These are phyloP conservation scores for Haplosporangium sp. DNA, from an alignment of 371 early-diverging fungal genomes.

Conservation along the genomic window DNA sequence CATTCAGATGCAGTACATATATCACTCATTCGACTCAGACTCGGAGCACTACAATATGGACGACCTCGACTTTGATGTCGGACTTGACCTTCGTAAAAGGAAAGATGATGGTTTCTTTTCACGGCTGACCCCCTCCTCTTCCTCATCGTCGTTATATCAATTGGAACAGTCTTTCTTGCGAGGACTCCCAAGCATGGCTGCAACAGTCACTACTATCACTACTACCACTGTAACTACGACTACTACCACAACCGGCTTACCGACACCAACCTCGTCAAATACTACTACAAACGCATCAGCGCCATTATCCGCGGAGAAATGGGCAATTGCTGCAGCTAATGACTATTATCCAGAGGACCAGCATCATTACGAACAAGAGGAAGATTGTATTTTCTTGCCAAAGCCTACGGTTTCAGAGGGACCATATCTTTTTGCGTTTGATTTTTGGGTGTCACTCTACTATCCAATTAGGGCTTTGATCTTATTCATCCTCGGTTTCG, in stretches of 20 bases:
- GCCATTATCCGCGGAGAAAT: not conserved
- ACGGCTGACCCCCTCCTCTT: constrained; percentile 32
- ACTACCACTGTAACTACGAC: not conserved
- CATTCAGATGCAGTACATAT: not conserved
- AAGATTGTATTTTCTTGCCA: not conserved
- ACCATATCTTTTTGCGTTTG: constrained; percentile 35
- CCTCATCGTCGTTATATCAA: constrained; percentile 28
- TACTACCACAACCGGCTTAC: not conserved
- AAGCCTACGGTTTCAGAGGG: constrained; percentile 41
- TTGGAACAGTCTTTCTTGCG: constrained; percentile 4
- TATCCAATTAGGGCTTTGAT: constrained; percentile 59
- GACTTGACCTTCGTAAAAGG: constrained; percentile 19
- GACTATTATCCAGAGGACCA: not conserved
- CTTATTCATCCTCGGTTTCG: constrained; percentile 67
- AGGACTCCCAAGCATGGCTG: not conserved
- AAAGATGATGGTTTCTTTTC: constrained; percentile 30
- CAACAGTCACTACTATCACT: not conserved
- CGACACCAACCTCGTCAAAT: not conserved
- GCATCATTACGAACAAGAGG: not conserved
- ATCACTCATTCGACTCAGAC: not conserved
- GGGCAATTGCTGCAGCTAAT: not conserved
- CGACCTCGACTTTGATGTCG: constrained; percentile 25
- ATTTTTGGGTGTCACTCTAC: constrained; percentile 49
- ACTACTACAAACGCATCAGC: not conserved
- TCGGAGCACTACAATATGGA: constrained; percentile 19